Evolutionary conservation across 1,139 yeast genomes (phyloP).

Genomic region (Tardiomyces digboiensis): DNA sequence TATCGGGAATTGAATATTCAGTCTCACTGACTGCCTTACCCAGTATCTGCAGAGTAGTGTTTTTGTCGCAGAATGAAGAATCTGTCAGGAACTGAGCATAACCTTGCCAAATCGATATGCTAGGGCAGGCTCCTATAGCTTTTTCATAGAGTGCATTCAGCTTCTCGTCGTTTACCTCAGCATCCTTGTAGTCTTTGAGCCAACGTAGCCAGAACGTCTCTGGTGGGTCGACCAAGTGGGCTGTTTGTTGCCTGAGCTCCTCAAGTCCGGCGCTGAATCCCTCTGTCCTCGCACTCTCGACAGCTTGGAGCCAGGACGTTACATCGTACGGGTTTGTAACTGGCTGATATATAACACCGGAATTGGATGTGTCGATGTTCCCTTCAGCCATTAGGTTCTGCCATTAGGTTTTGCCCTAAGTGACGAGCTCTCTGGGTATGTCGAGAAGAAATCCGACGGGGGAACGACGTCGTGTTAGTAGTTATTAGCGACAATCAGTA

Average conservation of each 20-base stretch:
- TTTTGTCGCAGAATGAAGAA: neutral
- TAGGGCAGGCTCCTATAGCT: conserved; percentile 1
- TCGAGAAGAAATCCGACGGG: neutral
- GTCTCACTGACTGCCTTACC: neutral
- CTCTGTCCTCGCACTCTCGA: neutral
- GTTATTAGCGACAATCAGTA: neutral
- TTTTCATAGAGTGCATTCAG: neutral
- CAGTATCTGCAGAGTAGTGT: neutral
- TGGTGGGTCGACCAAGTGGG: neutral
- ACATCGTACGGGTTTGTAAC: neutral
- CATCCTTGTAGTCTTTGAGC: neutral
- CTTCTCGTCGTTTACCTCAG: neutral
- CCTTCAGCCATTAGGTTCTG: too few species aligned
- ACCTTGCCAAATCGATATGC: conserved; percentile 1
- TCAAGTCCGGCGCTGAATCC: neutral
- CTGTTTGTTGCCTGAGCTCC: neutral
- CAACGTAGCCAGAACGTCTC: neutral
- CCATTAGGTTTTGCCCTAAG: too few species aligned
- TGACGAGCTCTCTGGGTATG: too few species aligned
- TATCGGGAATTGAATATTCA: neutral
- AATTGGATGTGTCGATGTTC: too few species aligned
- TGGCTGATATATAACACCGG: too few species aligned
- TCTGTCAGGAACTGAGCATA: neutral
- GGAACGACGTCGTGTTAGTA: neutral
- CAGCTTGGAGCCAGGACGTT: neutral